phyloP scores from a whole-genome alignment of 163 green algal species.

The Prototheca wickerhamii region DNA sequence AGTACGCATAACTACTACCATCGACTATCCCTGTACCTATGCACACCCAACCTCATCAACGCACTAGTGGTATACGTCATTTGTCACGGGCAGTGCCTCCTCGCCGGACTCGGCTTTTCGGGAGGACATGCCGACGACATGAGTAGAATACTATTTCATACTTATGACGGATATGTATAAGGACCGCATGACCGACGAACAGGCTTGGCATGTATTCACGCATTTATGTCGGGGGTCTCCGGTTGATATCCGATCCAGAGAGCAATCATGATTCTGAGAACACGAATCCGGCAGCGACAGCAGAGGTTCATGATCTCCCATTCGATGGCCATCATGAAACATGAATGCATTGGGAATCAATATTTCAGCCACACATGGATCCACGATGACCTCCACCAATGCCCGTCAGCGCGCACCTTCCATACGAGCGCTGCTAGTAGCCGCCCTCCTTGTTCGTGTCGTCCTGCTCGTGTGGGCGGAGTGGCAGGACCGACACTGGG shows the following conservation, averaged over 20 bases:
- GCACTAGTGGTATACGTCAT: not conserved
- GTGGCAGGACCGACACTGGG: constrained; percentile 54
- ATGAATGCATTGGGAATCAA: too few species aligned
- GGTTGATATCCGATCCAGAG: too few species aligned
- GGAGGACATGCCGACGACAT: not conserved
- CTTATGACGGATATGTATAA: too few species aligned
- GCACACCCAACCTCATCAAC: not conserved
- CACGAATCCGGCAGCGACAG: not conserved
- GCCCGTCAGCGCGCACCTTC: not conserved
- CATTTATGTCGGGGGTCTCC: too few species aligned
- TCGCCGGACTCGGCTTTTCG: not conserved
- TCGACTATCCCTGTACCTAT: not conserved
- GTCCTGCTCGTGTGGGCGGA: constrained; percentile 43
- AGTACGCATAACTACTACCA: not conserved
- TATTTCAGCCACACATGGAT: not conserved
- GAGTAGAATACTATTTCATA: not conserved
- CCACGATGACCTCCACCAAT: not conserved
- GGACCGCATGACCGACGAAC: too few species aligned
- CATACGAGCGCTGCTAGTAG: constrained; percentile 1
- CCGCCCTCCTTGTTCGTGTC: constrained; percentile 25
- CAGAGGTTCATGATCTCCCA: too few species aligned
- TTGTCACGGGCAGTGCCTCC: not conserved
- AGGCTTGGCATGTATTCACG: too few species aligned
- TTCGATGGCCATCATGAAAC: too few species aligned
- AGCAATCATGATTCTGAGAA: not conserved